Percentiles rank a stretch among this genome's conserved stretches.
These are phyloP conservation scores for Rubia balearica DNA, from an alignment of 305 asterid species.

Conservation along the genomic window DNA sequence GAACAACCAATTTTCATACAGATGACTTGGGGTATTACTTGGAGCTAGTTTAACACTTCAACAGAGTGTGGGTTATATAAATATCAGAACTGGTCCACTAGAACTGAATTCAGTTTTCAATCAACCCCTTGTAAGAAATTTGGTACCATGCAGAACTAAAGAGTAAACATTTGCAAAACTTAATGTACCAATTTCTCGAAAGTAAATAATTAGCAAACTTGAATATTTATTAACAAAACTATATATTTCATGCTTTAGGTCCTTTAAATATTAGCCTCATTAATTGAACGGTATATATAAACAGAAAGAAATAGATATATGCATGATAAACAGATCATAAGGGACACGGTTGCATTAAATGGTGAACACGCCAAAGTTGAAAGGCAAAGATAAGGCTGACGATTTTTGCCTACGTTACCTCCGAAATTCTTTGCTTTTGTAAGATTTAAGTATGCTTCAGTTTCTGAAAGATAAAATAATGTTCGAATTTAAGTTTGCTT, in stretches of 20 bases:
- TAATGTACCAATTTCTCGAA: neutral
- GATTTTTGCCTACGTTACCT: constrained; percentile 32
- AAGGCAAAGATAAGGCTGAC: neutral
- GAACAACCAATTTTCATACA: neutral
- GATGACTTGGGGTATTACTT: neutral
- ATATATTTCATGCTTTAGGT: neutral
- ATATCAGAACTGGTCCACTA: neutral
- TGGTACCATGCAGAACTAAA: neutral
- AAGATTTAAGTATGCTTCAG: neutral
- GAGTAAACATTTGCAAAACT: neutral
- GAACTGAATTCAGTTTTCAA: neutral
- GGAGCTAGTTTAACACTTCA: neutral
- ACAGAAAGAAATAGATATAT: neutral
- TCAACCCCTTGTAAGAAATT: neutral
- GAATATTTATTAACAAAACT: neutral
- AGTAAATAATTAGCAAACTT: neutral
- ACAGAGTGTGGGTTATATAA: neutral
- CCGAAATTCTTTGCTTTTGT: constrained; percentile 89
- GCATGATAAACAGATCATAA: neutral
- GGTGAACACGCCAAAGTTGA: too few relatives aligned
- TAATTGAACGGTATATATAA: neutral
- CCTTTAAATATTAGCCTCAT: neutral
- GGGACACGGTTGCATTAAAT: neutral
- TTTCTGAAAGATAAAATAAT: constrained; percentile 2
- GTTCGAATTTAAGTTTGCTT: constrained; percentile 19